phyloP scores from a whole-genome alignment of 2,329 filamentous ascomycete species.

The Arthrobotrys sphaeroides region DNA sequence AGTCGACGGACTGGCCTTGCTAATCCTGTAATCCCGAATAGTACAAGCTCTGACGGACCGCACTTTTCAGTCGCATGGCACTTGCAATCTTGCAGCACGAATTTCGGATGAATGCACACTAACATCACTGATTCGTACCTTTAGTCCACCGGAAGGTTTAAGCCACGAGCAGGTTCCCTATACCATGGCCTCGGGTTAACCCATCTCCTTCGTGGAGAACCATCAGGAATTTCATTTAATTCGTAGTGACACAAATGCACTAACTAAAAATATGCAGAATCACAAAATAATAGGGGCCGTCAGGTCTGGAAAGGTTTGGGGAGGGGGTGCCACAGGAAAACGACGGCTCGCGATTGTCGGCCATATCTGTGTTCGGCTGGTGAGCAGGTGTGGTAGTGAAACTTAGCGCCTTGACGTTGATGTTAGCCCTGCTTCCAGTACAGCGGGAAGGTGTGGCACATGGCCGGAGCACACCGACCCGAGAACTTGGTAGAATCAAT shows the following conservation, averaged over 20 bases:
- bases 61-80: slow-evolving; percentile 50
- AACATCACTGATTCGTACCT: slow-evolving; percentile 35
- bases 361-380: slow-evolving; percentile 43
- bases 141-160: slow-evolving; percentile 39
- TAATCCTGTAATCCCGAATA: slow-evolving; percentile 47
- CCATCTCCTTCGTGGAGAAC: slow-evolving; percentile 37
- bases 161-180: slow-evolving; percentile 40
- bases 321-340: slow-evolving; percentile 38
- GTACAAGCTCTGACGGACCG: slow-evolving; percentile 53
- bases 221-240: slow-evolving; percentile 28
- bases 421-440: slow-evolving; percentile 52
- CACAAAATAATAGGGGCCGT: slow-evolving; percentile 40
- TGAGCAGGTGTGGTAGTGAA: slow-evolving; percentile 45
- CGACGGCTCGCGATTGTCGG: slow-evolving; percentile 51
- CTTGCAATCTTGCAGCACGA: slow-evolving; percentile 53
- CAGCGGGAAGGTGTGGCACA: slow-evolving; percentile 54
- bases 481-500: slow-evolving; percentile 53
- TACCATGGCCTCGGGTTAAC: slow-evolving; percentile 50
- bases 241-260: slow-evolving; percentile 36
- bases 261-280: slow-evolving; percentile 25
- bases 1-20: slow-evolving; percentile 42
- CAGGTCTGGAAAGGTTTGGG: slow-evolving; percentile 29
- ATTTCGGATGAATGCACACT: slow-evolving; percentile 54
- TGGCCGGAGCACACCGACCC: slow-evolving; percentile 53
- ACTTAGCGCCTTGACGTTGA: slow-evolving; percentile 46